phyloP scores from a whole-genome alignment of 768 basidiomycete genomes.

The Pisolithus albus region DNA sequence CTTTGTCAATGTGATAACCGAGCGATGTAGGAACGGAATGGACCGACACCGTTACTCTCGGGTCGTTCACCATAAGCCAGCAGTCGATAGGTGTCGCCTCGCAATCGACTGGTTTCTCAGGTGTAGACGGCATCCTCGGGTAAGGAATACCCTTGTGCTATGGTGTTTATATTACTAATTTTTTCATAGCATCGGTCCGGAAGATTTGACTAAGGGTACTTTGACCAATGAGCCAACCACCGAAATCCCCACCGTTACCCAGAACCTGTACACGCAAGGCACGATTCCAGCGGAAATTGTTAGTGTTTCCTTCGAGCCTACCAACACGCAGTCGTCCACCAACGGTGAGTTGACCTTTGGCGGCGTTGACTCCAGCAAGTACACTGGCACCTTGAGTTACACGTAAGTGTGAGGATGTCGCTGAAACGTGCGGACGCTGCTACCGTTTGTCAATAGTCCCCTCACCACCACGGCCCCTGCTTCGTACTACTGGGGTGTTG shows the following conservation, averaged over 20 bases:
- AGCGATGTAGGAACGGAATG: conserved; percentile 25
- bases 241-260: conserved; percentile 20
- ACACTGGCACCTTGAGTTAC: conserved; percentile 36
- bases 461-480: conserved; percentile 43
- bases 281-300: neutral
- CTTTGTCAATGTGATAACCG: neutral
- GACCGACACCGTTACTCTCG: conserved; percentile 10
- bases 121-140: no score
- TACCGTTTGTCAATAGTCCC: conserved; percentile 26
- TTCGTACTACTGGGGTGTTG: conserved; percentile 51
- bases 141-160: no score
- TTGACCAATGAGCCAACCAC: neutral
- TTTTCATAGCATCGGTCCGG: conserved; percentile 27
- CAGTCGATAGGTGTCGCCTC: conserved; percentile 32
- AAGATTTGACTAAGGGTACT: conserved; percentile 24
- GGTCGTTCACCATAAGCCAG: conserved; percentile 7
- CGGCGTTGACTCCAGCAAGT: conserved; percentile 39
- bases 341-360: conserved; percentile 21
- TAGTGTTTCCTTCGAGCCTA: neutral
- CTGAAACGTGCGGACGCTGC: conserved; percentile 1
- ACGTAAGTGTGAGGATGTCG: conserved; percentile 24
- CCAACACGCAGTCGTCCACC: conserved; percentile 4
- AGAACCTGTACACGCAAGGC: neutral
- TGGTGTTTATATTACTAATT: neutral
- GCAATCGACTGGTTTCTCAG: neutral